phyloP scores from a whole-genome alignment of 257 asterid species.

The Fraxinus cuspidata region DNA sequence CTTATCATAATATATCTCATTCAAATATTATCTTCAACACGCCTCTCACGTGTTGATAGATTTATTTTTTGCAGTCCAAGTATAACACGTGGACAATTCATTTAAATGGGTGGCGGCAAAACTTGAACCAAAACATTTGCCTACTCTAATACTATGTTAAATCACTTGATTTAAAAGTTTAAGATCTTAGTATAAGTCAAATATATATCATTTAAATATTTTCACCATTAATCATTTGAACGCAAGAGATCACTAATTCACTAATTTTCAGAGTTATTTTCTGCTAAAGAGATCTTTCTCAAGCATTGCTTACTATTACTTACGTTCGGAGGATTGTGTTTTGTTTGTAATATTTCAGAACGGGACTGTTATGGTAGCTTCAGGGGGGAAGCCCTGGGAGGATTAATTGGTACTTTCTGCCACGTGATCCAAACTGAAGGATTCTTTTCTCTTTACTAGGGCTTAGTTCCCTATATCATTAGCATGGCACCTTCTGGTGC shows the following conservation, averaged over 20 bases:
- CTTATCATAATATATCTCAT: too few species aligned
- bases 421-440: conserved; percentile 92
- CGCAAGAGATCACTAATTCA: not conserved
- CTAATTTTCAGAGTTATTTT: conserved; percentile 2
- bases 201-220: too few species aligned
- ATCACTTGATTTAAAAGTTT: too few species aligned
- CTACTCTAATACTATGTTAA: too few species aligned
- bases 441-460: conserved; percentile 91
- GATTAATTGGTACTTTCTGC: conserved; percentile 69
- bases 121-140: too few species aligned
- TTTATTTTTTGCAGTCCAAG: too few species aligned
- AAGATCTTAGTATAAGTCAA: too few species aligned
- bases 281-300: not conserved
- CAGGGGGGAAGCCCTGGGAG: conserved; percentile 99
- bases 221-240: not conserved
- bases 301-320: conserved; percentile 9
- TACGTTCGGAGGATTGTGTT: conserved; percentile 21
- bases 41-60: too few species aligned
- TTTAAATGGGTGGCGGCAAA: too few species aligned
- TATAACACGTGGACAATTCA: too few species aligned
- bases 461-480: conserved; percentile 80
- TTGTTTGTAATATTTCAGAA: conserved; percentile 53
- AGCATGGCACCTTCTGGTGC: conserved; percentile 99
- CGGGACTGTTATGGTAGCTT: conserved; percentile 96
- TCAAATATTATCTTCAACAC: too few species aligned